These are phyloP conservation scores for Collybia sp. DNA, from an alignment of 768 basidiomycete species.

Conservation along the genomic window DNA sequence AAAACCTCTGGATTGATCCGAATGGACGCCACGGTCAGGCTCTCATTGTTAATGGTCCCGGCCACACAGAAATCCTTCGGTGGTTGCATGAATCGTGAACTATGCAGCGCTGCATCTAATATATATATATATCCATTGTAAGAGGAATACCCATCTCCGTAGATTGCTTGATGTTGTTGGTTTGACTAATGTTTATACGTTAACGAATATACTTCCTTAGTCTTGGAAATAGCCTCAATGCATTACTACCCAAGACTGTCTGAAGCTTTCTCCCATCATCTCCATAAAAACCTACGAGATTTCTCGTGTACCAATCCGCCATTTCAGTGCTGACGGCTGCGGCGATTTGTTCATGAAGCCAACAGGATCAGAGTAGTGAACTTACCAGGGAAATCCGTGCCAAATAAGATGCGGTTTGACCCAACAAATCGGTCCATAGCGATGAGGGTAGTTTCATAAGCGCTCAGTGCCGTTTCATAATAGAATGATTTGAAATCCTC, in stretches of 20 bases:
- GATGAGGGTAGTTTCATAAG: conserved; percentile 45
- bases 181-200: no score
- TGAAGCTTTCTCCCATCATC: conserved; percentile 32
- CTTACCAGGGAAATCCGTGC: conserved; percentile 75
- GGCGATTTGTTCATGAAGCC: neutral
- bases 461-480: conserved; percentile 68
- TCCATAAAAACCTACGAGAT: conserved; percentile 45
- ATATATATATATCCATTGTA: neutral
- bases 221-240: conserved; percentile 43
- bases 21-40: conserved; percentile 61
- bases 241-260: conserved; percentile 44
- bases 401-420: conserved; percentile 55
- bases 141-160: no score
- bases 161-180: no score
- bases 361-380: neutral
- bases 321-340: conserved; percentile 59
- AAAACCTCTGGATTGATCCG: conserved; percentile 63
- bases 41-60: conserved; percentile 44
- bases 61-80: conserved; percentile 51
- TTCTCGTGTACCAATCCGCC: conserved; percentile 57
- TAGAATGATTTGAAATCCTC: conserved; percentile 69
- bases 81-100: conserved; percentile 45
- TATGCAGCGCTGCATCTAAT: neutral
- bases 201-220: neutral
- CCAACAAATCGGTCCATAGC: conserved; percentile 48